Evolutionary conservation across 805 yeast genomes (phyloP), one percentile per base, ranked within the genome.

Genomic region (Ogataea methylovora): DNA sequence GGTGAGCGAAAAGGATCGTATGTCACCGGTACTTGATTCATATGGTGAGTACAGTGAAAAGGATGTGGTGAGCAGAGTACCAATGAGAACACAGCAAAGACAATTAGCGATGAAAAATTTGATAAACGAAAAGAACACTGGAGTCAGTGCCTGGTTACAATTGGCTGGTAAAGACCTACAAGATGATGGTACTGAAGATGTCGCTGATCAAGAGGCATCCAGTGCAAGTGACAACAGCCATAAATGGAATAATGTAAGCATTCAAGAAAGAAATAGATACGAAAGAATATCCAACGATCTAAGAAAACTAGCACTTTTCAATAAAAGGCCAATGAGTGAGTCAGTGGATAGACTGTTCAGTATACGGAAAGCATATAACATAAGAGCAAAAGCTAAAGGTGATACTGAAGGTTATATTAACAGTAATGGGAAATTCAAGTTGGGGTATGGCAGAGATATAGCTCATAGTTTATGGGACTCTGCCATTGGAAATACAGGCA

Each of bases 31-130:
- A 20, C 30, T 26, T n/a, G n/a, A n/a, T n/a, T 17, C 38, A 30
- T 12, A 35, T 23, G 27, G 20, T 29, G 5, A 23, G 8, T 15
- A 13, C 4, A 25, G 7, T 14, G 16, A 14, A 8, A 13, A 5
- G n/a, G 27, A 12, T 5, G 5, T 17, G 5, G n/a, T 26, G 8
- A 28, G 16, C 18, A 19, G 40, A 13, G 37, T 41, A 3, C 51
- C 52, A 12, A 51, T 50, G 52, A 44, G 60, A 28, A 53, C 56
- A 4, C 50, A 47, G 32, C 54, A 50, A 24, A 33, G 55, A 19
- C 58, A 51, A 29, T 36, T 49, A 31, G 48, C 49, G 2, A 48
- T 53, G 7, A 45, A 52, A 35, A 43, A 47, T 36, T 25, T 48
- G 8, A 33, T 42, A 3, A 21, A 22, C 12, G 41, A 41, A 7